Evolutionary conservation across 441 rosid genomes (phyloP), one percentile per base, ranked within the genome.

Genomic region (Syzygium malaccense): DNA sequence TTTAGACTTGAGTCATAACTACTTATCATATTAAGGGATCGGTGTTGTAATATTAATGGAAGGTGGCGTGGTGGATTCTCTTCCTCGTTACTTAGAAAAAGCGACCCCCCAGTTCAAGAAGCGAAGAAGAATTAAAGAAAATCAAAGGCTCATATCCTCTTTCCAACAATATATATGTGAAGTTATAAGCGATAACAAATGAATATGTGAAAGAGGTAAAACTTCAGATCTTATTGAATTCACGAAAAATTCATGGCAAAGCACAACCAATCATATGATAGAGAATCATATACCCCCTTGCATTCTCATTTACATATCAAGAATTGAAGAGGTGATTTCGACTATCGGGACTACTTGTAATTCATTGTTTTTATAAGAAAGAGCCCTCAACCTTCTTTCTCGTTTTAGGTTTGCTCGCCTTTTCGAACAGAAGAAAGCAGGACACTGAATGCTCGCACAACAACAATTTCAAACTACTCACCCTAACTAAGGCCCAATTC

Each of bases 91-190:
- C 49, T 37, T 20, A 37, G 49, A 71, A 71, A 71, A 71, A 37
- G 2, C 5, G 0, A 37, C 28, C n/a, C 17, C 5, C 26, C 9
- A 0, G 17, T 20, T 71, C 11, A 37, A 6, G 19, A 37, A 71
- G 17, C 48, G 48, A 10, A 37, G 28, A 37, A 71, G 0, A 71
- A 37, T 37, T 68, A 3, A 7, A 64, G 3, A 8, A 32, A 64
- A 71, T 20, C 8, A 71, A 71, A 71, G 49, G 48, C 3, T 4
- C 25, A 6, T 20, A 20, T 20, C 14, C 49, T 10, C 80, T 20
- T 8, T 71, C 1, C 26, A 37, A 5, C 25, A 11, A 10, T 68
- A 19, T 68, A 6, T 68, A 33, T 68, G 48, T 37, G 80, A 20
- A 71, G 11, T 71, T 37, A 71, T 71, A 37, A 68, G 48, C 26